Evolutionary conservation across 73 alveolate genomes (phyloP), one percentile per base, ranked within the genome.

Genomic region (Paramecium primaurelia): DNA sequence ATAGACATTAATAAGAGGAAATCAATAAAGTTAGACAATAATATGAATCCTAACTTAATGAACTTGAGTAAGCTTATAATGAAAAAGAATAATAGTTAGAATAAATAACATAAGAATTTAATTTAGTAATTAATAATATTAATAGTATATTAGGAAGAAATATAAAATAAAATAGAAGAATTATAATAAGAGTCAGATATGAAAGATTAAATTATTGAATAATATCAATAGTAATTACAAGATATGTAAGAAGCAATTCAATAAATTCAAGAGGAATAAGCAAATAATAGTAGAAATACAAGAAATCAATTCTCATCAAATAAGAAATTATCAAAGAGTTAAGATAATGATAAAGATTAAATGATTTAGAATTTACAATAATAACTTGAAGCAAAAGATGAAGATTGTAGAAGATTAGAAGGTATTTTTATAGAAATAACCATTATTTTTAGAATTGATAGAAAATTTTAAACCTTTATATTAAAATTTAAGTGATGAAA

Each of bases 181-280:
- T 44, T 40, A n/a, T 44, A 77, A 77, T 42, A 77, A 44, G 89
- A 77, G 42, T 77, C 89, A 10, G 40, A 77, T 40, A 77, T 77
- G 89, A 77, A 77, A 42, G 89, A 77, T 16, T 77, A 77, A 42
- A 77, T 77, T 77, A 77, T 77, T 16, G 89, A 77, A 20, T 77
- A 77, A 77, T 44, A 34, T 1, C 47, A 77, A 77, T 22, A 36
- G 26, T 42, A 77, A 77, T 1, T 77, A 4, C 22, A 42, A 38
- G 89, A 77, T 22, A 40, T 77, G 89, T 42, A 77, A 77, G 77
- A 59, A 59, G 77, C 77, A 22, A 4, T 59, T 22, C 40, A 18
- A 16, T 37, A 77, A 77, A 22, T 16, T 6, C 47, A 38, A 77
- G 71, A 77, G 18, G 40, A 77, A 42, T 77, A 30, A 32, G 86